Percentiles rank a stretch among this genome's conserved stretches.
Conservation (phyloP, 2,329 filamentous ascomycete species). For the Coccinonectria pachysandricola region DNA sequence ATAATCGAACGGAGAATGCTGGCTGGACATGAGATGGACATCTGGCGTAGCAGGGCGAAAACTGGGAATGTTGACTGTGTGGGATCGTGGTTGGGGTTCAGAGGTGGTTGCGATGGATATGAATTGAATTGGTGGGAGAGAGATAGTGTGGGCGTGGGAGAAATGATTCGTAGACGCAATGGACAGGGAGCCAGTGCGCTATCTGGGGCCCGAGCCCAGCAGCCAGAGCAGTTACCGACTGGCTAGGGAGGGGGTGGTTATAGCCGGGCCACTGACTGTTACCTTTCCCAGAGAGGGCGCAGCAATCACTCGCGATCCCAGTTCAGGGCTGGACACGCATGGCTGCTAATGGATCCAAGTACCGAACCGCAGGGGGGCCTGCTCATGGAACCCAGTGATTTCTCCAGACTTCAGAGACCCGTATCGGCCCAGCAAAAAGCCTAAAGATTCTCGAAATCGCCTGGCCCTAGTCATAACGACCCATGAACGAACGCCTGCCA, state of each 20-base stretch:
- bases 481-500: no score
- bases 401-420: no score
- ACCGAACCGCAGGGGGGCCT: neutral
- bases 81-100: no score
- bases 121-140: slow-evolving; percentile 5
- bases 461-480: no score
- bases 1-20: slow-evolving; percentile 42
- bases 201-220: neutral
- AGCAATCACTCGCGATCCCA: neutral
- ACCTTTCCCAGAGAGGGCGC: no score
- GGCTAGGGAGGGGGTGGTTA: no score
- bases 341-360: neutral
- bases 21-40: slow-evolving; percentile 50
- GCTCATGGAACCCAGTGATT: no score
- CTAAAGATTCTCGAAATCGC: no score
- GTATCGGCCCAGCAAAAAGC: no score
- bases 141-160: slow-evolving; percentile 16
- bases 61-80: no score
- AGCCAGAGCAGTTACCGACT: no score
- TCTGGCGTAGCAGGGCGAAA: slow-evolving; percentile 33
- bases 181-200: slow-evolving; percentile 2
- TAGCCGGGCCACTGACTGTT: no score
- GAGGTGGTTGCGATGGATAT: slow-evolving; percentile 11
- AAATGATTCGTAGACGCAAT: slow-evolving; percentile 22
- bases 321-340: neutral